Evolutionary conservation across 257 asterid genomes (phyloP).

Genomic region (Marsdenia floribunda): DNA sequence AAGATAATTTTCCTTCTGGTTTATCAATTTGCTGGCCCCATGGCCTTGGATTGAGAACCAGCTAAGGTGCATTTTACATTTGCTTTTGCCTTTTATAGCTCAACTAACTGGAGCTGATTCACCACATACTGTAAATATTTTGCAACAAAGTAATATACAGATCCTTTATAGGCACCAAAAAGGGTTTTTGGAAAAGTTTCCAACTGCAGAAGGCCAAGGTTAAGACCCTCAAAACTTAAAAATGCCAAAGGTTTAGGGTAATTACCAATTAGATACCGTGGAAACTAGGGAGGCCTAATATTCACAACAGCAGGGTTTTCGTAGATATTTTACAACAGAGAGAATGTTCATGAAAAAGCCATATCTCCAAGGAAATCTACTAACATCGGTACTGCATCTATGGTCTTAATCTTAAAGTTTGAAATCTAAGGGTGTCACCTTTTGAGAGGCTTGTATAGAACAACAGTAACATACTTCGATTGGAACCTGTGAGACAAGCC

Average conservation of each 20-base stretch:
- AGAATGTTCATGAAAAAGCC: too few species aligned
- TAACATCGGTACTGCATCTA: neutral
- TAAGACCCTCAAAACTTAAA: neutral
- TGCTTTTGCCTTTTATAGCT: too few species aligned
- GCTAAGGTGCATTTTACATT: too few species aligned
- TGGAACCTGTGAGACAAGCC: conserved; percentile 79
- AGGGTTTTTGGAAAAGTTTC: neutral
- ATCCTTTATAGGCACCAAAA: too few species aligned
- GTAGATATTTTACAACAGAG: conserved; percentile 7
- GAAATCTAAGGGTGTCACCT: conserved; percentile 34
- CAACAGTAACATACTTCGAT: conserved; percentile 81
- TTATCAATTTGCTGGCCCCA: too few species aligned
- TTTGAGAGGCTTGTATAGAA: conserved; percentile 80
- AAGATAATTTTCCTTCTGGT: too few species aligned
- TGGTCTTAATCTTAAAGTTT: neutral
- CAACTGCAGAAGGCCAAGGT: neutral
- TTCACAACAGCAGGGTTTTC: neutral
- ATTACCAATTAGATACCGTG: neutral
- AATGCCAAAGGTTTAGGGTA: neutral
- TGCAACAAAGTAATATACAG: too few species aligned
- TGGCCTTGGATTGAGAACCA: too few species aligned
- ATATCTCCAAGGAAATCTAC: neutral
- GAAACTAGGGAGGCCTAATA: neutral
- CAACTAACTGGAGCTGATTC: too few species aligned
- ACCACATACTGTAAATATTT: too few species aligned